Evolutionary conservation across 805 yeast genomes (phyloP), one percentile per base, ranked within the genome.

Genomic region (Kazachstania kunashirensis): DNA sequence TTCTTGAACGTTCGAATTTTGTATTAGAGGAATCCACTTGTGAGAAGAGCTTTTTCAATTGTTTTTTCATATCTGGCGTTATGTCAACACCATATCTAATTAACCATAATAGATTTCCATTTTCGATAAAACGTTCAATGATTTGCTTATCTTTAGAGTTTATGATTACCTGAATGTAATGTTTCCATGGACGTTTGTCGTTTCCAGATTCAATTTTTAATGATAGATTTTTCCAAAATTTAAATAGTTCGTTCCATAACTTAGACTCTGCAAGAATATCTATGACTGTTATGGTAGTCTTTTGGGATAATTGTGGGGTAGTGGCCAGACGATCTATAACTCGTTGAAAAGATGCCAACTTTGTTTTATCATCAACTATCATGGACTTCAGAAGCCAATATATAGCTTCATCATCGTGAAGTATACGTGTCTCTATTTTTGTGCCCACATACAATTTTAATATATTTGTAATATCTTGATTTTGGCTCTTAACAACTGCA

Each of bases 151-250:
- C 48, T 13, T 40, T 36, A 2, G 50, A 43, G 6, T 46, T 39
- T 3, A 45, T 43, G 3, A 53, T 24, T 11, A 45, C 26, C 15
- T 41, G 26, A 16, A 57, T 25, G 13, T 51, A 49, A 9, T 44
- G 34, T 6, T 33, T 26, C 62, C 62, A 57, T 3, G 57, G 56
- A 15, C 56, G 44, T 12, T 32, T 33, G 32, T 52, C 57, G n/a
- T 37, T 43, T 3, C 44, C 46, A 8, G 39, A 42, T 5, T 34
- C 30, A 13, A 35, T 12, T 2, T 28, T 33, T 11, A 36, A 30
- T 4, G 45, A 34, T 19, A 48, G 42, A 6, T 28, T 31, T 25
- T 44, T 45, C 62, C 62, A 57, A 27, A 53, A 48, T 18, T 42
- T 41, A 24, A 51, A 39, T 5, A 49, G 30, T 19, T 43, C 45